Conservation (phyloP, 306 rosid genomes). For the Sphenostylis stenocarpa region DNA sequence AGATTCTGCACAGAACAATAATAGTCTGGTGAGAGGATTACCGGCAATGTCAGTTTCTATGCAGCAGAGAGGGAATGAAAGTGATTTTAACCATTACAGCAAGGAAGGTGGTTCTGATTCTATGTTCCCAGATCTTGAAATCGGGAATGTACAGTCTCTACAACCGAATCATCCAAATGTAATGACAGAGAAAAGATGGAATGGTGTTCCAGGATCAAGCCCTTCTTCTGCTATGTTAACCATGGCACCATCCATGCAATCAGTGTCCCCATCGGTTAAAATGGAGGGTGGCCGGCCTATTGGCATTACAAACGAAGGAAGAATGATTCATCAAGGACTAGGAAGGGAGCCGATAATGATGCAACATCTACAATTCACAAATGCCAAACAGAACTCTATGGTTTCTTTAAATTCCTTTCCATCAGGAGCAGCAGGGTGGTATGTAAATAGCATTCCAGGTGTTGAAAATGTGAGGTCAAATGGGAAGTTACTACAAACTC, state of each 20-base stretch:
- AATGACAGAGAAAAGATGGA: constrained; percentile 59
- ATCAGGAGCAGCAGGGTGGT: constrained; percentile 59
- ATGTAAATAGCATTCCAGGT: constrained; percentile 34
- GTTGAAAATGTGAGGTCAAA: constrained; percentile 52
- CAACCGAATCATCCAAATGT: constrained; percentile 50
- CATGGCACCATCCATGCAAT: constrained; percentile 50
- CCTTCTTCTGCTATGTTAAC: constrained; percentile 52
- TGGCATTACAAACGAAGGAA: constrained; percentile 48
- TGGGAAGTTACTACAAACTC: constrained; percentile 51
- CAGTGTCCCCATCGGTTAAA: constrained; percentile 45
- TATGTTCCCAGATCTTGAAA: constrained; percentile 46
- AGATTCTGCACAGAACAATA: constrained; percentile 49
- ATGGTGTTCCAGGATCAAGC: constrained; percentile 50
- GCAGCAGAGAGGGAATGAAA: constrained; percentile 61
- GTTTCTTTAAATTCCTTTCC: constrained; percentile 51
- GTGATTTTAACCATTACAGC: constrained; percentile 60
- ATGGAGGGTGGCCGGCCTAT: constrained; percentile 40
- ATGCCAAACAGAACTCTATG: constrained; percentile 47
- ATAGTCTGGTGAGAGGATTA: constrained; percentile 42
- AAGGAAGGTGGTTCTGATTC: constrained; percentile 44
- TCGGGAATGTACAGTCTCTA: constrained; percentile 42
- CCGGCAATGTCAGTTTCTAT: constrained; percentile 39
- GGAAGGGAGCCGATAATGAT: constrained; percentile 66
- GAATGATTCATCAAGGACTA: constrained; percentile 50
- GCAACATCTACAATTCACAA: constrained; percentile 65